phyloP scores from a whole-genome alignment of 192 early-diverging fungal genomes.

The Umbelopsis vinacea region DNA sequence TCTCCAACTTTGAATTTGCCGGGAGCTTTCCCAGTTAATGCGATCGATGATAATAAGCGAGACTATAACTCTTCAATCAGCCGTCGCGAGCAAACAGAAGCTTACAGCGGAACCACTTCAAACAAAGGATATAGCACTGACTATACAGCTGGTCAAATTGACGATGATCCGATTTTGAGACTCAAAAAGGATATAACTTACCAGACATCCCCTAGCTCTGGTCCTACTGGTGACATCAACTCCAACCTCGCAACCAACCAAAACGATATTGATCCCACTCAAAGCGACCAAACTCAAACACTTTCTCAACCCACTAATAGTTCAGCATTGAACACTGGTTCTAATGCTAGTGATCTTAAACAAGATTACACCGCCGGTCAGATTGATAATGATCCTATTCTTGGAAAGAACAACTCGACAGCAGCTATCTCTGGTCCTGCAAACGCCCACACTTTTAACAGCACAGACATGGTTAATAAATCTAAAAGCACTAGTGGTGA shows the following conservation, averaged over 20 bases:
- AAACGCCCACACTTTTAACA: not conserved
- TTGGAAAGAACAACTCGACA: not conserved
- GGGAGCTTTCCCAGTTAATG: not conserved
- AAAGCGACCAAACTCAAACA: too few relatives aligned
- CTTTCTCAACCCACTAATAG: too few relatives aligned
- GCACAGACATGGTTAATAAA: not conserved
- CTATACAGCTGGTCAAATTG: not conserved
- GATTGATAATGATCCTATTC: not conserved
- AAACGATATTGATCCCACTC: too few relatives aligned
- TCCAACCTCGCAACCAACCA: too few relatives aligned
- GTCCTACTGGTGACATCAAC: too few relatives aligned
- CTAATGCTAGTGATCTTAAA: not conserved
- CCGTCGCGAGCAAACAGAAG: not conserved
- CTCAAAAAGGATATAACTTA: not conserved
- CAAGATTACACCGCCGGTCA: slow-evolving; percentile 1
- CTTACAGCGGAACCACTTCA: not conserved
- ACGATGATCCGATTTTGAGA: not conserved
- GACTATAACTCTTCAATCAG: too few relatives aligned
- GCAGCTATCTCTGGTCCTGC: not conserved
- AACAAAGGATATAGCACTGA: not conserved
- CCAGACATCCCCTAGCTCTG: too few relatives aligned
- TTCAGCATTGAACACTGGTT: too few relatives aligned
- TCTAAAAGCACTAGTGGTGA: not conserved
- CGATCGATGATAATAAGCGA: not conserved
- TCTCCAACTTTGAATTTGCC: not conserved